Base-by-base conservation (phyloP, 768 basidiomycete genomes). In the Lactifluus subvellereus region DNA sequence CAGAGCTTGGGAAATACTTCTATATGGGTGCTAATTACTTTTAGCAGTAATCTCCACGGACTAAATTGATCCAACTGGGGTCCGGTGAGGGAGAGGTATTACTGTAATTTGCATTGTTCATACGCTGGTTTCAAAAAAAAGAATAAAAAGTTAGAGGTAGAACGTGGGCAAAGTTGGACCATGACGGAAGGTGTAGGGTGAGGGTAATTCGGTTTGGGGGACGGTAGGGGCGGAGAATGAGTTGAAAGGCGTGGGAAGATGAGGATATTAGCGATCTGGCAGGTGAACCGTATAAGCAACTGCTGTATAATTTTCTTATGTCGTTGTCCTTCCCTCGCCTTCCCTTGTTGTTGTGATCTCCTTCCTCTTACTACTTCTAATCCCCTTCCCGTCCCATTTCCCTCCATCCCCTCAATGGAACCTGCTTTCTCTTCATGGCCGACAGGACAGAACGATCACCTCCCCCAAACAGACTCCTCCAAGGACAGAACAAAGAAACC, bases 401-500 rank as follows among this genome's bases (percentile, higher is more conserved):
- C 70, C 69, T 70, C 68, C 72, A 69, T 68, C 57, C 43, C 58
- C 30, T 35, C 22, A 50, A 67, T 67, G 67, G 69, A 60, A 54
- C 73, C 62, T 61, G 72, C 72, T 66, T 74, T 69, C 62, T 67
- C 66, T 32, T 65, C 50, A 54, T 67, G 42, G 50, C 64, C 60
- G 48, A 66, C 64, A 47, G 62, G 33, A 51, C 27, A 51, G 48
- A 52, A 47, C 33, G 65, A 59, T 20, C 63, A 59, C 20, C 61
- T 73, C 65, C 64, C 69, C 65, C 69, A 45, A 60, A 43, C 52
- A 62, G 71, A 71, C 64, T 71, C 54, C 56, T 66, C 60, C 69
- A 73, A 64, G 71, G 77, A 82, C 67, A 80, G 78, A 68, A 77
- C 77, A 57, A 90, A 90, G 82, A 90, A 91, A 71, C 86, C 89